These are phyloP conservation scores for Penicillium macrosclerotiorum DNA, from an alignment of 495 filamentous ascomycete genomes.

Conservation along the genomic window DNA sequence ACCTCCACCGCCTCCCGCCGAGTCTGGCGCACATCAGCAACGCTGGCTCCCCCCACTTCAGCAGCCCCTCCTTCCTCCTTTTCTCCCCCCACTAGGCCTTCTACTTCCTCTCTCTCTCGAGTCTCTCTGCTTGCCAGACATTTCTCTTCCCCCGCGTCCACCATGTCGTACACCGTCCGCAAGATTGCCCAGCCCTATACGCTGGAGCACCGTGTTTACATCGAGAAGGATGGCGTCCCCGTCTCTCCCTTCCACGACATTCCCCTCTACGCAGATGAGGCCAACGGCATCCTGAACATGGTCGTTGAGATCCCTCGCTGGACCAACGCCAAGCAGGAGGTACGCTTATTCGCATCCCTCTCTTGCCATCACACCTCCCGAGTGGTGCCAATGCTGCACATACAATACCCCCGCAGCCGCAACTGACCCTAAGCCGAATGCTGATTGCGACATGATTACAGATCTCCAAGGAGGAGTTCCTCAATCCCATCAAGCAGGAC, in stretches of 20 bases:
- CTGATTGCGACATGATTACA: constrained; percentile 32
- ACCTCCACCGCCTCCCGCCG: constrained; percentile 40
- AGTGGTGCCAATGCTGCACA: too few relatives aligned
- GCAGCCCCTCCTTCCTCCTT: constrained; percentile 38
- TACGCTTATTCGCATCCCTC: constrained; percentile 35
- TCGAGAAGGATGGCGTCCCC: constrained; percentile 94
- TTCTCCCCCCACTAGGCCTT: constrained; percentile 27
- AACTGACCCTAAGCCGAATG: background rate
- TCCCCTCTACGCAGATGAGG: constrained; percentile 91
- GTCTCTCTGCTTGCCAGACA: constrained; percentile 29
- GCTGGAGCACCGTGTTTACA: constrained; percentile 93
- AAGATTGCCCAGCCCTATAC: constrained; percentile 90
- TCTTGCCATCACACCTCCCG: too few relatives aligned
- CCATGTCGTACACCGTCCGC: constrained; percentile 63
- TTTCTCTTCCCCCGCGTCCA: constrained; percentile 28
- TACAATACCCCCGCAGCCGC: too few relatives aligned
- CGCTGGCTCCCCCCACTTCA: constrained; percentile 44
- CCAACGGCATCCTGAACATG: constrained; percentile 97
- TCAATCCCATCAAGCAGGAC: constrained; percentile 92
- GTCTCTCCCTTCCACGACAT: constrained; percentile 98
- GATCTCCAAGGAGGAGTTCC: constrained; percentile 96
- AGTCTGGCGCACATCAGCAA: constrained; percentile 41
- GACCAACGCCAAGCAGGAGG: constrained; percentile 99
- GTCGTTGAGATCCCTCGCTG: constrained; percentile 98
- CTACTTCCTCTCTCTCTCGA: constrained; percentile 28